These are phyloP conservation scores for Fusarium sp. DNA, from an alignment of 2,329 filamentous ascomycete species.

Conservation along the genomic window DNA sequence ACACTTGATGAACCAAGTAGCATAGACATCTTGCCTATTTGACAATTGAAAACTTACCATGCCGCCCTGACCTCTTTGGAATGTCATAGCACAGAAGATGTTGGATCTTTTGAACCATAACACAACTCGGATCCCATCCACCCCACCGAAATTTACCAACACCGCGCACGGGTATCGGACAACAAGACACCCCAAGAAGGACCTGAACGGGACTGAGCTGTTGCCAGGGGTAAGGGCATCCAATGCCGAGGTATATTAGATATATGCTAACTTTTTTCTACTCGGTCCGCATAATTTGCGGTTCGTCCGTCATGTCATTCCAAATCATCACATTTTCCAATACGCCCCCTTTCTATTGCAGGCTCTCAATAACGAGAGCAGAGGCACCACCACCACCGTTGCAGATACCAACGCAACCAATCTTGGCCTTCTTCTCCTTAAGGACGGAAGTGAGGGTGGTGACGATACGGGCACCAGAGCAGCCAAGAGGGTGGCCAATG, in stretches of 20 bases:
- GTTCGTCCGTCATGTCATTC: conserved; percentile 36
- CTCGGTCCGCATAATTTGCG: conserved; percentile 28
- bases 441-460: conserved; percentile 91
- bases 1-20: background rate
- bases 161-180: background rate
- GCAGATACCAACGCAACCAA: conserved; percentile 95
- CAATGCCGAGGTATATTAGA: conserved; percentile 30
- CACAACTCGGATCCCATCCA: background rate
- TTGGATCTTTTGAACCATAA: background rate
- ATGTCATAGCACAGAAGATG: background rate
- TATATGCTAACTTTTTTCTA: conserved; percentile 37
- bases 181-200: background rate
- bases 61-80: background rate
- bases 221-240: background rate
- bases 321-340: conserved; percentile 39
- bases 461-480: conserved; percentile 92
- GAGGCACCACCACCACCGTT: conserved; percentile 97
- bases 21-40: background rate
- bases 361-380: conserved; percentile 87
- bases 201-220: background rate
- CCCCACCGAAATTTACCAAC: background rate
- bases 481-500: conserved; percentile 93
- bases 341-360: conserved; percentile 60
- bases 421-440: conserved; percentile 90
- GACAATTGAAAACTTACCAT: background rate